These are phyloP conservation scores for Neurospora terricola DNA, from an alignment of 495 filamentous ascomycete genomes.

Conservation along the genomic window DNA sequence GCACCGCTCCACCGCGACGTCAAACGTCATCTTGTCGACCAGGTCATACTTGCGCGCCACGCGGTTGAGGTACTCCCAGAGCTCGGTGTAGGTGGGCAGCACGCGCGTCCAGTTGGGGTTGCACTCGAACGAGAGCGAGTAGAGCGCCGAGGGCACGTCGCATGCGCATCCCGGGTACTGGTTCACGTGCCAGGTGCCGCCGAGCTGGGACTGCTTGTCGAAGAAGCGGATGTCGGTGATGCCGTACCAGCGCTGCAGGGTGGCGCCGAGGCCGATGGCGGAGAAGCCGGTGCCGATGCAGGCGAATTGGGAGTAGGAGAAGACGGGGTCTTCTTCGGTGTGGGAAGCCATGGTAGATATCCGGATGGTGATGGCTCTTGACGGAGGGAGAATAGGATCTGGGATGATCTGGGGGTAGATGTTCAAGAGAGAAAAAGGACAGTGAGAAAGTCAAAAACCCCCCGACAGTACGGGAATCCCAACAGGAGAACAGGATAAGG, in stretches of 20 bases:
- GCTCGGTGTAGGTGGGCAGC: constrained; percentile 45
- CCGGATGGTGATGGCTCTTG: not conserved
- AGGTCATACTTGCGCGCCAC: constrained; percentile 50
- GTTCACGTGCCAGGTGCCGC: constrained; percentile 63
- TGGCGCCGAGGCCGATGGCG: constrained; percentile 56
- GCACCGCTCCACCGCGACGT: constrained; percentile 46
- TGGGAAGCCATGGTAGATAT: not conserved
- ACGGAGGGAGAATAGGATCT: not conserved
- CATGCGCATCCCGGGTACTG: constrained; percentile 49
- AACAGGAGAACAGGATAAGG: not conserved
- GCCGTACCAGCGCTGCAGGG: constrained; percentile 46
- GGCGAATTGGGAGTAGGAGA: constrained; percentile 25
- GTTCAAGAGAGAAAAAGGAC: not conserved
- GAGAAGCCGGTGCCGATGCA: constrained; percentile 57
- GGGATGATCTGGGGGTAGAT: not conserved
- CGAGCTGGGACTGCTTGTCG: constrained; percentile 49
- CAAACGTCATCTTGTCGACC: constrained; percentile 49
- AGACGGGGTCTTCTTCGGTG: not conserved
- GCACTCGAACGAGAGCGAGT: constrained; percentile 52
- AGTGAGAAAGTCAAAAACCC: too few relatives aligned
- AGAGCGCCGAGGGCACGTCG: constrained; percentile 37
- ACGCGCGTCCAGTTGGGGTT: constrained; percentile 49
- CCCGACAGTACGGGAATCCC: not conserved
- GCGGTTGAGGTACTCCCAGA: constrained; percentile 47
- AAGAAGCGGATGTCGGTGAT: constrained; percentile 55